A percentile compares a stretch with the other conserved stretches of the same genome.
Evolutionary conservation across 2,329 filamentous ascomycete species (phyloP).

Genomic region (Basipetospora chlamydospora): DNA sequence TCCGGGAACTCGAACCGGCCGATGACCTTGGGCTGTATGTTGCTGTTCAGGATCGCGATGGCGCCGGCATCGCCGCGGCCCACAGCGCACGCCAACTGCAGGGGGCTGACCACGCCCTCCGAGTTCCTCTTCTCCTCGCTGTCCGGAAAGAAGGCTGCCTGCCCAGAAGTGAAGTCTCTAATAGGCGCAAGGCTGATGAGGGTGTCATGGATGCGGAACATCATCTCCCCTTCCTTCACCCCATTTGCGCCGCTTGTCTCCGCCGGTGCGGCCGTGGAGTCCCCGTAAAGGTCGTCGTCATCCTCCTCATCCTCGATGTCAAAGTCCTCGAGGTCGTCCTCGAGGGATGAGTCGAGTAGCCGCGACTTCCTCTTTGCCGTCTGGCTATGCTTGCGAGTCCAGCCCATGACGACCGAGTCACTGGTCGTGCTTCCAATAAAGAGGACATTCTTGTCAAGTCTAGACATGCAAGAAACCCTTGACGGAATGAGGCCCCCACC

Average conservation of each 20-base stretch:
- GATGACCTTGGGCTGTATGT: slow-evolving; percentile 59
- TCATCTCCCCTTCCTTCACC: slow-evolving; percentile 46
- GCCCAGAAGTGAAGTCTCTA: slow-evolving; percentile 57
- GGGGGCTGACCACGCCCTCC: slow-evolving; percentile 24
- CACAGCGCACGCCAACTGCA: slow-evolving; percentile 44
- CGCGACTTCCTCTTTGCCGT: slow-evolving; percentile 50
- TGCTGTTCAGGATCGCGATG: slow-evolving; percentile 62
- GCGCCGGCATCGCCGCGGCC: slow-evolving; percentile 54
- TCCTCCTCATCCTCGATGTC: slow-evolving; percentile 44
- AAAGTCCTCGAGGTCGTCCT: slow-evolving; percentile 34
- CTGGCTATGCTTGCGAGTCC: slow-evolving; percentile 52
- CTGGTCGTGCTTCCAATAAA: slow-evolving; percentile 78
- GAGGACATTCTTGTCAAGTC: slow-evolving; percentile 51
- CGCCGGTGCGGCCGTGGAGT: slow-evolving; percentile 22
- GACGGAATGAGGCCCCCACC: slow-evolving; percentile 49
- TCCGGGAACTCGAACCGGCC: slow-evolving; percentile 58
- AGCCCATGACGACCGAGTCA: slow-evolving; percentile 70
- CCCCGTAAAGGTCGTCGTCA: slow-evolving; percentile 44
- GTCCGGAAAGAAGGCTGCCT: slow-evolving; percentile 27
- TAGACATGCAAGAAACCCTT: slow-evolving; percentile 53
- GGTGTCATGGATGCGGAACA: slow-evolving; percentile 63
- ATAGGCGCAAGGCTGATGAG: slow-evolving; percentile 70
- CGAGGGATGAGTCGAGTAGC: slow-evolving; percentile 36
- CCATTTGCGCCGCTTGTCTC: slow-evolving; percentile 13
- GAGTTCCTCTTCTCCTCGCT: slow-evolving; percentile 28